phyloP scores from a whole-genome alignment of 2,329 filamentous ascomycete genomes.

The Fusarium phyllophilum region DNA sequence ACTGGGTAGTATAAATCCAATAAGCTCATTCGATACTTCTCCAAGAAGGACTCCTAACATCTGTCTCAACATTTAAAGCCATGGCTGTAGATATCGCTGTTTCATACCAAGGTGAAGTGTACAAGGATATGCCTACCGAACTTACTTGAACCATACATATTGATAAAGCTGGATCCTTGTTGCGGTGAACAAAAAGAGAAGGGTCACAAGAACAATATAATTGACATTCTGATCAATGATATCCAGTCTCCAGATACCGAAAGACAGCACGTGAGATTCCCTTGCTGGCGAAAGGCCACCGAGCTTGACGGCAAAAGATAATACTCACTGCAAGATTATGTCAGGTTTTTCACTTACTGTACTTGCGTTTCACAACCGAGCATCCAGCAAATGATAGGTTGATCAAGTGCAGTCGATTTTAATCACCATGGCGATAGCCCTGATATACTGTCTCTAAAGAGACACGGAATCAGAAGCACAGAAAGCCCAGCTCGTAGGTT shows the following conservation, averaged over 20 bases:
- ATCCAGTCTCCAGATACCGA: too few species aligned
- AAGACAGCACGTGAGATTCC: too few species aligned
- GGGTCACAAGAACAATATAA: fast-evolving
- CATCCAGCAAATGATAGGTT: fast-evolving
- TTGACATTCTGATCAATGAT: too few species aligned
- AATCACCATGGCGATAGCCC: background rate
- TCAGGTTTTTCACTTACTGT: background rate
- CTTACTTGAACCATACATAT: background rate
- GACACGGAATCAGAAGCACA: background rate
- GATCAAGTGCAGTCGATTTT: background rate
- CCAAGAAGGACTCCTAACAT: too few species aligned
- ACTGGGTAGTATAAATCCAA: background rate
- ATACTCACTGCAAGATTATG: too few species aligned
- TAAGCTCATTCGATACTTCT: too few species aligned
- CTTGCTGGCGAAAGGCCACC: background rate
- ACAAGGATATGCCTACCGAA: background rate
- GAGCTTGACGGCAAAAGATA: too few species aligned
- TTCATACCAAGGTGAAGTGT: background rate
- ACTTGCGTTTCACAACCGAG: background rate
- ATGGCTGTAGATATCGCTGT: too few species aligned
- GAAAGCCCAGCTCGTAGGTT: background rate
- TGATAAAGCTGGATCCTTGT: background rate
- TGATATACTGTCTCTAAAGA: background rate
- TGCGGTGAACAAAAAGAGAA: fast-evolving
- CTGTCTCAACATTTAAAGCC: fast-evolving